Percentiles rank a stretch among this genome's conserved stretches.
Evolutionary conservation across 768 basidiomycete genomes (phyloP).

Genomic region (Suillus hirtellus): DNA sequence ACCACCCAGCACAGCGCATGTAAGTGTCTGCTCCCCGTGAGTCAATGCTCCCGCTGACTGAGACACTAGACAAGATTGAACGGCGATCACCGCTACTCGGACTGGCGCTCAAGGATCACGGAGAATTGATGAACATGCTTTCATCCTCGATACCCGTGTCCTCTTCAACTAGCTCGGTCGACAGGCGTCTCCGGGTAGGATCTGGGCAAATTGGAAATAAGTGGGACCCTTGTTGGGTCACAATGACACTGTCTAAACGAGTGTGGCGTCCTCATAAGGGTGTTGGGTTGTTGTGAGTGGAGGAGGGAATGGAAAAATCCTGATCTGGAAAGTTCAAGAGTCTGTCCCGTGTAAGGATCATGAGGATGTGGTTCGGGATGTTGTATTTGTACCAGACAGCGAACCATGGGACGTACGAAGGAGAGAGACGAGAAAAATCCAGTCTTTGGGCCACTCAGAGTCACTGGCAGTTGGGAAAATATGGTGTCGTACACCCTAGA

Average conservation of each 20-base stretch:
- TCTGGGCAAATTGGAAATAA: neutral
- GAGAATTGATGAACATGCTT: neutral
- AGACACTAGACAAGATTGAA: too few species aligned
- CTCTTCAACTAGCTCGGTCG: constrained; percentile 31
- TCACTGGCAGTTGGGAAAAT: neutral
- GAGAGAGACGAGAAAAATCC: neutral
- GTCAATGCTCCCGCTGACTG: too few species aligned
- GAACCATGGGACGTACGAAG: neutral
- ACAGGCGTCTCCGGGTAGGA: neutral
- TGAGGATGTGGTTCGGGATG: fast-evolving
- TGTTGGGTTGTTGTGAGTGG: neutral
- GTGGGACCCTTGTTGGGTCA: neutral
- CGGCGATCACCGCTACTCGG: too few species aligned
- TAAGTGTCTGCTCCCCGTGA: too few species aligned
- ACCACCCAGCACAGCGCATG: too few species aligned
- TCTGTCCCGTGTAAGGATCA: neutral
- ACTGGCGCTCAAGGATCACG: too few species aligned
- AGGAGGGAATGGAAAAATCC: neutral
- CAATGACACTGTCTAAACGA: neutral
- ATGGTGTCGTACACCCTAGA: neutral
- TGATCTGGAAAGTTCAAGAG: neutral
- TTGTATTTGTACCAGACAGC: neutral
- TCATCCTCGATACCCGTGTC: neutral
- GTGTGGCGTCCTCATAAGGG: neutral
- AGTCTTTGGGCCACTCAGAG: neutral